Conservation (phyloP, 2,329 filamentous ascomycete species). For the Chaetomiaceae sp. region DNA sequence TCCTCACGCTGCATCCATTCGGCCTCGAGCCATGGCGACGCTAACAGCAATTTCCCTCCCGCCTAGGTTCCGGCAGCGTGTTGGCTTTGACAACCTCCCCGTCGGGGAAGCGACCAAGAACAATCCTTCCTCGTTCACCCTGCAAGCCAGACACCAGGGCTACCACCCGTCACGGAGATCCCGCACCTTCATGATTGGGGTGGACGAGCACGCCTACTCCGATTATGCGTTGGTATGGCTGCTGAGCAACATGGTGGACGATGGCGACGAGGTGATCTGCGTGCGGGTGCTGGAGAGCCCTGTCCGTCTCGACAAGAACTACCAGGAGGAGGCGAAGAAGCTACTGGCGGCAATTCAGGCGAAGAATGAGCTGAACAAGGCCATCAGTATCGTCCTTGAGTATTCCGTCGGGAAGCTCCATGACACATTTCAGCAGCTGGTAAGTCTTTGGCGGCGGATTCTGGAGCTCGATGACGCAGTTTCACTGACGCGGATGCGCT, state of each 20-base stretch:
- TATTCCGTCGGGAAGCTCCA: slow-evolving; percentile 86
- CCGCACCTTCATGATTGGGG: slow-evolving; percentile 83
- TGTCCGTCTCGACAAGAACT: slow-evolving; percentile 61
- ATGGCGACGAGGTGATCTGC: slow-evolving; percentile 89
- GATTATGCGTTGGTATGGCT: slow-evolving; percentile 91
- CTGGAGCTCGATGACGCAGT: background rate
- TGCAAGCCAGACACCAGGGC: slow-evolving; percentile 80
- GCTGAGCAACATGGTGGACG: slow-evolving; percentile 84
- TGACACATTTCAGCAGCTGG: slow-evolving; percentile 83
- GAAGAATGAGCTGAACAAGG: slow-evolving; percentile 73
- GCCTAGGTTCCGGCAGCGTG: slow-evolving; percentile 52
- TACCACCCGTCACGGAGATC: slow-evolving; percentile 76
- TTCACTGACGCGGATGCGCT: slow-evolving; percentile 7
- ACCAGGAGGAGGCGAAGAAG: slow-evolving; percentile 67
- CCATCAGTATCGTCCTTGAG: slow-evolving; percentile 79
- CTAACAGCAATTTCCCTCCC: slow-evolving; percentile 36
- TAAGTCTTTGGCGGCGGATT: slow-evolving; percentile 38
- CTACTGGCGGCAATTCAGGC: slow-evolving; percentile 70
- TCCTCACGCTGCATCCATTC: background rate
- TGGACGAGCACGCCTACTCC: slow-evolving; percentile 86
- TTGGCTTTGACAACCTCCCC: slow-evolving; percentile 55
- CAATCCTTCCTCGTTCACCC: slow-evolving; percentile 64
- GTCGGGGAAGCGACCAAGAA: slow-evolving; percentile 53
- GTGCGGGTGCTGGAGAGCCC: slow-evolving; percentile 83
- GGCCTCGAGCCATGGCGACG: slow-evolving; percentile 32